These are phyloP conservation scores for Saturnispora silvae DNA, from an alignment of 805 yeast genomes.

Conservation along the genomic window DNA sequence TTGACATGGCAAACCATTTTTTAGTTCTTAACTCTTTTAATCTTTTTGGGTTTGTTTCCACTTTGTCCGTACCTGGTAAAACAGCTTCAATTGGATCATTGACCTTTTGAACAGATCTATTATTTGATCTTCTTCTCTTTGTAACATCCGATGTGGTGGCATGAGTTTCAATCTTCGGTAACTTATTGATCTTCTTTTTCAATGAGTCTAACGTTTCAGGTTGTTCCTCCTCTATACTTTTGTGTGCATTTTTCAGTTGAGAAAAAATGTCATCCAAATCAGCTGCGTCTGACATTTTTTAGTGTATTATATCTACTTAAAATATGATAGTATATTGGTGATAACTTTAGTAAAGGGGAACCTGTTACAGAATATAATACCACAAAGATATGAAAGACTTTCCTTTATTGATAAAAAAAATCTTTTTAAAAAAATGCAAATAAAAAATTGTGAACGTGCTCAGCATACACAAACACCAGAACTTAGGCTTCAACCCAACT, in stretches of 20 bases:
- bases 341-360: too few relatives aligned
- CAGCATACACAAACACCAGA: too few relatives aligned
- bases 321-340: neutral
- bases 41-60: slow-evolving; percentile 12
- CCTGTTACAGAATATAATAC: too few relatives aligned
- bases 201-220: slow-evolving; percentile 19
- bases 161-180: slow-evolving; percentile 29
- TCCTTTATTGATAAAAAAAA: too few relatives aligned
- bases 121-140: slow-evolving; percentile 9
- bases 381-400: too few relatives aligned
- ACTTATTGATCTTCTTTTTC: slow-evolving; percentile 23
- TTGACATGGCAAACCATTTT: slow-evolving; percentile 76
- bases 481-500: too few relatives aligned
- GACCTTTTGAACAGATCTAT: slow-evolving; percentile 24
- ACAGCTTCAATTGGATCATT: slow-evolving; percentile 34
- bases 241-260: slow-evolving; percentile 9
- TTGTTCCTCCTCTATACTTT: neutral
- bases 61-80: slow-evolving; percentile 12
- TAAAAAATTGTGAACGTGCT: too few relatives aligned
- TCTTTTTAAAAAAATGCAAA: too few relatives aligned
- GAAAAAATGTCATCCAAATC: slow-evolving; percentile 28
- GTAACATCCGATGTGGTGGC: slow-evolving; percentile 7
- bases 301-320: too few relatives aligned
- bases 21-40: slow-evolving; percentile 34
- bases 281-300: slow-evolving; percentile 7